These are phyloP conservation scores for Falciphora oryzae DNA, from an alignment of 2,329 filamentous ascomycete species.

Conservation along the genomic window DNA sequence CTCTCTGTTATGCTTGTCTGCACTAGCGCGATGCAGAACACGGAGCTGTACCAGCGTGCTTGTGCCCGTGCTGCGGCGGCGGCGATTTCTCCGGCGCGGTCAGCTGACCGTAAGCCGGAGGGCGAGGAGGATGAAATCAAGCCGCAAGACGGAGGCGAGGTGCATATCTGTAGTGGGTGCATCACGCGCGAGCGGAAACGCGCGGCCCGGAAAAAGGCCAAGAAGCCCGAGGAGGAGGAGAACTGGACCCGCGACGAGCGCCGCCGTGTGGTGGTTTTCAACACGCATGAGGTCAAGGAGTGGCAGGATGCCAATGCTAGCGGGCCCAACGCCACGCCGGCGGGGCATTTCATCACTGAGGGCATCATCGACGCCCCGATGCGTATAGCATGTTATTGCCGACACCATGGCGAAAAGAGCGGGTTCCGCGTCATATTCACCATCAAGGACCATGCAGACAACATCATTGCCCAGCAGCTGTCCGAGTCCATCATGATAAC, in stretches of 20 bases:
- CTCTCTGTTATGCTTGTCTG: constrained; percentile 80
- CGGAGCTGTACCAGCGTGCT: constrained; percentile 60
- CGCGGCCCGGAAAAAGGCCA: constrained; percentile 85
- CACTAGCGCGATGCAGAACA: constrained; percentile 82
- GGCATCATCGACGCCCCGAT: constrained; percentile 69
- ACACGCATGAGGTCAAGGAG: constrained; percentile 80
- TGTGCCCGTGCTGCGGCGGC: constrained; percentile 50
- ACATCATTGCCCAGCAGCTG: constrained; percentile 76
- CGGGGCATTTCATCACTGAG: constrained; percentile 18
- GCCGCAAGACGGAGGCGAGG: constrained; percentile 84
- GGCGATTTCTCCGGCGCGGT: constrained; percentile 24
- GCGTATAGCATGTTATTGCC: constrained; percentile 95
- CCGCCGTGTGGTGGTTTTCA: constrained; percentile 83
- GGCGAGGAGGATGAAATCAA: constrained; percentile 59
- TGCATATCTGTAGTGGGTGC: constrained; percentile 87
- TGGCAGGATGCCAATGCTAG: constrained; percentile 55
- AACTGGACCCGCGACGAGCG: constrained; percentile 77
- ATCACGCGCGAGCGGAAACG: constrained; percentile 88
- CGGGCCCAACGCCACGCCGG: constrained; percentile 35
- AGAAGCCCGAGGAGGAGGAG: constrained; percentile 89
- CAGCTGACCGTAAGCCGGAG: constrained; percentile 33
- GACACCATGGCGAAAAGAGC: constrained; percentile 88
- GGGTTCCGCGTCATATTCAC: constrained; percentile 95
- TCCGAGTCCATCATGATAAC: constrained; percentile 93
- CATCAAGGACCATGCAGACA: constrained; percentile 72